Base-by-base conservation (phyloP, 768 basidiomycete species). In the Pleurotus tuoliensis region DNA sequence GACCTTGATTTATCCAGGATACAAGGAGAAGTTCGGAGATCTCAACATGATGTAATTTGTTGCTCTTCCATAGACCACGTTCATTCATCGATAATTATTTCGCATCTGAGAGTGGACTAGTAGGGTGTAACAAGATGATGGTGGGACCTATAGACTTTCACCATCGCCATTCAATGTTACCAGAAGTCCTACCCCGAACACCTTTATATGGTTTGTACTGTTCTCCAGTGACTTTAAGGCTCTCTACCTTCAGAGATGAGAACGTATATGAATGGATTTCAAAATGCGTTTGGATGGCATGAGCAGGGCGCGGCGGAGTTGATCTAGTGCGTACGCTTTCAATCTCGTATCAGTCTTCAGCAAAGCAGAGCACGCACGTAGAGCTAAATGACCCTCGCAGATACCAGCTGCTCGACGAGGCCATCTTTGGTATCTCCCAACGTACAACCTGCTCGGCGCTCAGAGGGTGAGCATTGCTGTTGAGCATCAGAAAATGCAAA, bases 21-120 rank as follows among this genome's bases (percentile, higher is more conserved):
- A 92, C 84, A 87, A 91, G 81, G 94, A 96, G 83, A 95, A 95
- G 79, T 96, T 94, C 71, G 94, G 94, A 68, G 92, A 96, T 72
- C 84, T 95, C 73, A 88, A 91, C 59, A 78, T 95, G 69, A 85
- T 94, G 86, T 95, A 90, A 79, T 71, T 64, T 46, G 12, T 30
- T 48, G 41, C n/a, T 13, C 20, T 53, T 20, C 13, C 49, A 38
- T 51, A 51, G 25, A 51, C 20, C 15, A 53, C 5, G 11, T 43
- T 20, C 38, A n/a, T 50, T 37, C 38, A 3, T 50, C 48, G 22
- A 24, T 53, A 53, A 53, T 53, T 40, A n/a, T 37, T 25, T 30
- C 41, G 15, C 34, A 12, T 15, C 24, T 12, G 13, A 34, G 12
- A 16, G 16, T 9, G 37, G 66, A 66, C 55, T 39, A 56, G 16